Evolutionary conservation across 306 rosid species (phyloP).

Genomic region (Rosa persica): DNA sequence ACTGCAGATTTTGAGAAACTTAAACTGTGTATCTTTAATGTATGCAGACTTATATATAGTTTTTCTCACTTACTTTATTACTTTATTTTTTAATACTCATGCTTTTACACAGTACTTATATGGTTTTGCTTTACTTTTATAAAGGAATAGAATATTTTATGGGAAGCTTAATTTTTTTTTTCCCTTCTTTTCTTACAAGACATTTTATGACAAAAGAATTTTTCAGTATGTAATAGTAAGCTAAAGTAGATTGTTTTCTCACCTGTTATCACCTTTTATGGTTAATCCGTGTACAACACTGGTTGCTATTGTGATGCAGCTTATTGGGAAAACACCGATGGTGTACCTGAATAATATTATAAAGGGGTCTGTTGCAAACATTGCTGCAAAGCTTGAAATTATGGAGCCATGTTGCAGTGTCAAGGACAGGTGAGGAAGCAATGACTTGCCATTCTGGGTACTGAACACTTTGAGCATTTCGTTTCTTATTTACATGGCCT

Average conservation of each 20-base stretch:
- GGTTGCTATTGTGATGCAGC: slow-evolving; percentile 52
- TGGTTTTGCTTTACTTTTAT: background rate
- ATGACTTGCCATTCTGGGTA: slow-evolving; percentile 3
- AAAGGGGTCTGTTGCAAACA: slow-evolving; percentile 79
- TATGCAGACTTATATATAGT: background rate
- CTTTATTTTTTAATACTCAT: background rate
- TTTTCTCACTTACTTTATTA: background rate
- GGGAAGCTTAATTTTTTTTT: background rate
- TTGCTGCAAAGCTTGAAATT: slow-evolving; percentile 98
- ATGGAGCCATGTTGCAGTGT: slow-evolving; percentile 99
- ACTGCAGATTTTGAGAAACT: background rate
- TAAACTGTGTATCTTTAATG: background rate
- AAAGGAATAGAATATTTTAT: background rate
- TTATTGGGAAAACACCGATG: slow-evolving; percentile 96
- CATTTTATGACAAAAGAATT: background rate
- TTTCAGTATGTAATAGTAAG: background rate
- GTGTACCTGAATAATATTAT: slow-evolving; percentile 81
- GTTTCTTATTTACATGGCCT: background rate
- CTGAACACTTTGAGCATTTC: background rate
- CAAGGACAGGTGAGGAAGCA: slow-evolving; percentile 78
- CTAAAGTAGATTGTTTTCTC: background rate
- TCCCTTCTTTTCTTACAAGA: background rate
- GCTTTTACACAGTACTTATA: background rate
- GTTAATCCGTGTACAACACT: slow-evolving; percentile 10
- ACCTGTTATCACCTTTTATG: background rate